Percentiles rank a stretch among this genome's conserved stretches.
Evolutionary conservation across 495 filamentous ascomycete species (phyloP).

Genomic region (Xylona heveae): DNA sequence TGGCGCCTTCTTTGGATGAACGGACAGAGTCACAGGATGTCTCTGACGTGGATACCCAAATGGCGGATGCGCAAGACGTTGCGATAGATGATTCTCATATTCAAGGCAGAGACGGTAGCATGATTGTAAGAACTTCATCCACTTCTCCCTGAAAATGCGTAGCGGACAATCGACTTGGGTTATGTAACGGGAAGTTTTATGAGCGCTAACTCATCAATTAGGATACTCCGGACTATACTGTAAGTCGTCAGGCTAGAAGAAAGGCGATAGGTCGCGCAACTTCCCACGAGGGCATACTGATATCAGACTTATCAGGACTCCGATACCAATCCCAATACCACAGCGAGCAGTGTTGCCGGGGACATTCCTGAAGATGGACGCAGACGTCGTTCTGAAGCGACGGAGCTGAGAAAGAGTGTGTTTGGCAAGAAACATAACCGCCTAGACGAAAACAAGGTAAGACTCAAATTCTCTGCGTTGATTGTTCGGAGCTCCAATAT

Average conservation of each 20-base stretch:
- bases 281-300: too few species aligned
- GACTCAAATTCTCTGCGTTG: constrained; percentile 4
- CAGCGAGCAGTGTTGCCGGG: constrained; percentile 68
- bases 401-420: constrained; percentile 68
- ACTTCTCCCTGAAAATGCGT: not conserved
- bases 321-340: constrained; percentile 82
- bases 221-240: constrained; percentile 67
- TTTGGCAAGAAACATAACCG: constrained; percentile 87
- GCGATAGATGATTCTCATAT: constrained; percentile 20
- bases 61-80: constrained; percentile 39
- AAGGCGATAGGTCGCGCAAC: too few species aligned
- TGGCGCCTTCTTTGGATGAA: constrained; percentile 36
- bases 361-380: constrained; percentile 55
- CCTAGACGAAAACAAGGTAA: constrained; percentile 77
- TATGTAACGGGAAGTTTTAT: not conserved
- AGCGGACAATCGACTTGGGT: not conserved
- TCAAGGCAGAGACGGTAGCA: constrained; percentile 21
- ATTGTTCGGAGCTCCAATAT: not conserved
- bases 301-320: constrained; percentile 57
- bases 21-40: constrained; percentile 22
- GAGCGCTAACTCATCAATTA: constrained; percentile 17
- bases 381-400: constrained; percentile 64
- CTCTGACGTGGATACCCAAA: constrained; percentile 29
- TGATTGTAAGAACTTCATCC: constrained; percentile 17
- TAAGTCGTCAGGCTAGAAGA: constrained; percentile 11